Base-by-base conservation (phyloP, 2,329 filamentous ascomycete genomes). In the Parastagonospora nodorum region DNA sequence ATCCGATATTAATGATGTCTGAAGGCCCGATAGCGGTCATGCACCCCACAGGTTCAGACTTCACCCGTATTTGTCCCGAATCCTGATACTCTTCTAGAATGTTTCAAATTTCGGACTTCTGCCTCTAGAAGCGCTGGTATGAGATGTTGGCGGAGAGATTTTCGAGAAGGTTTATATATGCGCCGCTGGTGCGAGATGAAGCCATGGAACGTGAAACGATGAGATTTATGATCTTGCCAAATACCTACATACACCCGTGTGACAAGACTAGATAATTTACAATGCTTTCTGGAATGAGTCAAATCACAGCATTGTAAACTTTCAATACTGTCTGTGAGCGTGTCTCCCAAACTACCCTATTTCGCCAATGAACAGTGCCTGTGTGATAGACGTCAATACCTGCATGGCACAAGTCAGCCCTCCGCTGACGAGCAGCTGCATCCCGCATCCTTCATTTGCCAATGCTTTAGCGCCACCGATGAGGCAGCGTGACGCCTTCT, bases 1-100 rank as follows among this genome's bases (percentile, higher is more conserved):
- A 19, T 41, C 28, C 36, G 47, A 50, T 54, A 54, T 47, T 50
- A 35, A 45, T 19, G 12, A 44, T 31, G 30, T 36, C 37, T 44
- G 35, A 47, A 31, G 48, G 44, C 11, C 36, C 45, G 32, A 42
- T 29, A 29, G 14, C 32, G 11, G 15, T 9, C 19, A 47, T 44
- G 45, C 45, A 51, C 48, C 45, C 52, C 52, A 51, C 45, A 51
- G 31, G 42, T 49, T 40, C 48, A 44, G 48, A 45, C 27, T 36
- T 30, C 43, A 39, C 32, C 45, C 35, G n/a, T 11, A 31, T n/a
- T 9, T 12, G 29, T 19, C 19, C 19, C 5, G 19, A 24, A 24
- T 24, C 19, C 19, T 24, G 19, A 24, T 24, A 5, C 19, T 24
- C 38, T 55, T 55, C 52, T 55, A 38, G 52, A 55, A 55, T 46